phyloP scores from a whole-genome alignment of 208 protist species.

The Phytomonas sp. region DNA sequence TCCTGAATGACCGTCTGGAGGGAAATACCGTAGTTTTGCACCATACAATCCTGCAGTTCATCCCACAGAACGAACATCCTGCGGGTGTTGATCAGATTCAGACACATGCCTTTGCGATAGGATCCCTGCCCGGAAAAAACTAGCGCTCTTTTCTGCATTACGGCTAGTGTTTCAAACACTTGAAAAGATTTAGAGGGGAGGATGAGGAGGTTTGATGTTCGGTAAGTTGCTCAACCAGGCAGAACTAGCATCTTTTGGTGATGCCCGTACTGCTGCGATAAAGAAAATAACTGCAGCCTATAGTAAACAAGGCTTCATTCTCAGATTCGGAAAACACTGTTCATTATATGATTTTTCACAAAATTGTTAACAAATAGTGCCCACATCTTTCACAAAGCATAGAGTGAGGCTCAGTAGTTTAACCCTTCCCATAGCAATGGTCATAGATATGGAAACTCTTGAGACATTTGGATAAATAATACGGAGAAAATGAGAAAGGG shows the following conservation, averaged over 20 bases:
- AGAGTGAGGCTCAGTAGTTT: neutral
- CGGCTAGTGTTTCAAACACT: neutral
- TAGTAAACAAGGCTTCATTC: neutral
- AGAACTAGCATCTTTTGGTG: neutral
- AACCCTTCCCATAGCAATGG: neutral
- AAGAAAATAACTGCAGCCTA: neutral
- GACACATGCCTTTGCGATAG: slow-evolving; percentile 69
- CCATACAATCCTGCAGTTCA: slow-evolving; percentile 65
- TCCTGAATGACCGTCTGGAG: slow-evolving; percentile 71
- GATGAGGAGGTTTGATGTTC: neutral
- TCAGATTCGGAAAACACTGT: slow-evolving; percentile 1
- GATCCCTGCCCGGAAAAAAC: slow-evolving; percentile 82
- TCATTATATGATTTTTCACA: slow-evolving; percentile 5
- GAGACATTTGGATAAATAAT: neutral
- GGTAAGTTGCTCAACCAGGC: neutral
- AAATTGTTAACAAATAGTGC: neutral
- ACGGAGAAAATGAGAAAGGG: neutral
- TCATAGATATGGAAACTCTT: neutral
- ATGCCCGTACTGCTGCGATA: neutral
- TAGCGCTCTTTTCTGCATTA: slow-evolving; percentile 27
- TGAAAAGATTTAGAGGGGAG: neutral
- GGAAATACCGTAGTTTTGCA: slow-evolving; percentile 56
- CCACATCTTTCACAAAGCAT: neutral
- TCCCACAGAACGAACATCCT: slow-evolving; percentile 47
- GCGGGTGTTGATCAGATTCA: slow-evolving; percentile 37